Base-by-base conservation (phyloP, 2,329 filamentous ascomycete genomes). In the Thermothelomyces thermophilus region DNA sequence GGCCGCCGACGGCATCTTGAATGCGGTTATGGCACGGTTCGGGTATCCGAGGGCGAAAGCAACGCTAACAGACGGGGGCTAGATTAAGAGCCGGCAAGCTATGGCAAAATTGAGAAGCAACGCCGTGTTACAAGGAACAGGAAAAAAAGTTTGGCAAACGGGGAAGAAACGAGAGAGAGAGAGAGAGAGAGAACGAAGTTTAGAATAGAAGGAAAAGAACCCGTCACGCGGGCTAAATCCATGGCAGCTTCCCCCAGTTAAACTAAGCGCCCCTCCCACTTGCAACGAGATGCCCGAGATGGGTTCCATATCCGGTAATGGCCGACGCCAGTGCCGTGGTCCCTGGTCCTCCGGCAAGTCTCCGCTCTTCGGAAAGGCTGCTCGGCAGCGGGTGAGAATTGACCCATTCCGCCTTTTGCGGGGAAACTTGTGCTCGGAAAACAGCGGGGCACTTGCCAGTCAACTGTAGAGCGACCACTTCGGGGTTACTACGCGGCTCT, bases 1-100 rank as follows among this genome's bases (percentile, higher is more conserved):
- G 41, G 70, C 69, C 56, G 73, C 62, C 16, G 76, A 77, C 61
- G 74, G 69, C 77, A 80, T 80, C 35, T 48, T 58, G 46, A 41
- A 9, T 37, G 31, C 43, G 41, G 41, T 42, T 9, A 41, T 20
- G 30, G n/a, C 26, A 10, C 37, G 14, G 20, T 20, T 45, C 48
- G 53, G 56, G 47, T 57, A 51, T 53, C 44, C 17, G 30, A 48
- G 49, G 52, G 41, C 33, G 41, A 50, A n/a, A 45, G 24, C 14
- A 20, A 17, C 17, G 30, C 31, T 14, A 42, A 20, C 6, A 36
- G 11, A 35, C 26, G 44, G 42, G 28, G 42, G 40, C 40, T 33
- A 40, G 24, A 16, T 34, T 24, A 47, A 22, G 34, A 9, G 11
- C 39, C 49, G n/a, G 41, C 36, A 46, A 41, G 39, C 24, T 40